Evolutionary conservation across 2,329 filamentous ascomycete genomes (phyloP), one percentile per base, ranked within the genome.

Genomic region (Exophiala bonariae): DNA sequence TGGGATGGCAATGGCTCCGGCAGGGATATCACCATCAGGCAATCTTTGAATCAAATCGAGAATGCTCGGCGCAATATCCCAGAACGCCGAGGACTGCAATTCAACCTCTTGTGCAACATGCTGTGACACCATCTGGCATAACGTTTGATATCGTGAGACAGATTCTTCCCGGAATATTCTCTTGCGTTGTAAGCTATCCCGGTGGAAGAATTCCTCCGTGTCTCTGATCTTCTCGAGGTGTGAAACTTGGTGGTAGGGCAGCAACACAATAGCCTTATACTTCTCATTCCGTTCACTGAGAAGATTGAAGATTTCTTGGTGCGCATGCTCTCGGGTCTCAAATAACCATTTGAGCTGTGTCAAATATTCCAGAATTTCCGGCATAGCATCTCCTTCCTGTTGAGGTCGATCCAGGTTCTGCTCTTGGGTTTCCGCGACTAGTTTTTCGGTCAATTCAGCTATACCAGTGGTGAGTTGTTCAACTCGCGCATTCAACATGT

Each of bases 271-370:
- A 44, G 87, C 83, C 56, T 87, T 84, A 67, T 96, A 97, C 26
- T 89, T 85, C 49, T 90, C 81, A 61, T 96, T 93, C 41, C 91
- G 86, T 64, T 91, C 88, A 16, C 83, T 85, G 26, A 96, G 80
- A 9, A 97, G 73, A 59, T 95, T 87, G 62, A 89, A 96, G 43
- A 92, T 80, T 59, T 89, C 87, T 34, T 88, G 84, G 69, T 97
- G 86, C 7, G 97, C 76, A 37, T 81, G 78, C 68, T 99, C 93
- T n/a, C 91, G 84, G 1, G 87, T 86, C 65, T 99, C 93, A 59
- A 96, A 97, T 7, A 97, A 83, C 91, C 93, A 97, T 63, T 97
- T 99, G 11, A 97, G 77, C 38, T 96, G 80, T 0, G 92, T 97
- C 10, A 99, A 77, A 68, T 96, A 95, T 67, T 99, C 93, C 2